These are phyloP conservation scores for Tulasnella sp. DNA, from an alignment of 768 basidiomycete genomes.

Conservation along the genomic window DNA sequence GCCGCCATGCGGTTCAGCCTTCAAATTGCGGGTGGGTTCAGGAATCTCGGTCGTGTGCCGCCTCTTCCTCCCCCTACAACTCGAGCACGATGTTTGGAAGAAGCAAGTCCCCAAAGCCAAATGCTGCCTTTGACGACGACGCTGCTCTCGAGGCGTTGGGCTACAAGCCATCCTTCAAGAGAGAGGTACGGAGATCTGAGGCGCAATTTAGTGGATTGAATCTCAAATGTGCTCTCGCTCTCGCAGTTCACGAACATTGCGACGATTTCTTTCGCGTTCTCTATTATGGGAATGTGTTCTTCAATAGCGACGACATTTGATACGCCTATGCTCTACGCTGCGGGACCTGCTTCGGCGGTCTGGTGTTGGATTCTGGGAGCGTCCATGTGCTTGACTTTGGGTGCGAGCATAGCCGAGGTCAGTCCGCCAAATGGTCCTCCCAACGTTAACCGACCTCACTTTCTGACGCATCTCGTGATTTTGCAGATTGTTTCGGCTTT, in stretches of 20 bases:
- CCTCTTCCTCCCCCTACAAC: background rate
- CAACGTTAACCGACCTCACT: background rate
- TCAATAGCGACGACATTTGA: slow-evolving; percentile 36
- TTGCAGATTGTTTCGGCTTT: slow-evolving; percentile 37
- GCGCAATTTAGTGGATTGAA: background rate
- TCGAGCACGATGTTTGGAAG: slow-evolving; percentile 1
- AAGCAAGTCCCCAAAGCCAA: slow-evolving; percentile 13
- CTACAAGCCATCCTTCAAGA: slow-evolving; percentile 35
- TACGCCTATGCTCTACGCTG: slow-evolving; percentile 34
- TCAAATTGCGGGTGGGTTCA: background rate
- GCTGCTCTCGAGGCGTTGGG: slow-evolving; percentile 33
- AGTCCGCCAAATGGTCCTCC: background rate
- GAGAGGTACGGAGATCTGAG: slow-evolving; percentile 25
- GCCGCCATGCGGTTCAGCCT: background rate
- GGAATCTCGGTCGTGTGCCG: background rate
- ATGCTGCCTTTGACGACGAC: slow-evolving; percentile 28
- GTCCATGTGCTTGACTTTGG: slow-evolving; percentile 41
- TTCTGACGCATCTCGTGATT: background rate
- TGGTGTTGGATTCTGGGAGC: slow-evolving; percentile 38
- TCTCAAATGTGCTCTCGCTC: background rate
- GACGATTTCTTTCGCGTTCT: slow-evolving; percentile 37
- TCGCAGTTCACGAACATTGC: slow-evolving; percentile 35
- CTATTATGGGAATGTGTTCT: slow-evolving; percentile 37
- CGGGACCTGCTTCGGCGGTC: slow-evolving; percentile 30
- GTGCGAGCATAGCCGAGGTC: slow-evolving; percentile 41